Evolutionary conservation across 345 rosid species (phyloP), one percentile per base, ranked within the genome.

Genomic region (Barbarea vulgaris): DNA sequence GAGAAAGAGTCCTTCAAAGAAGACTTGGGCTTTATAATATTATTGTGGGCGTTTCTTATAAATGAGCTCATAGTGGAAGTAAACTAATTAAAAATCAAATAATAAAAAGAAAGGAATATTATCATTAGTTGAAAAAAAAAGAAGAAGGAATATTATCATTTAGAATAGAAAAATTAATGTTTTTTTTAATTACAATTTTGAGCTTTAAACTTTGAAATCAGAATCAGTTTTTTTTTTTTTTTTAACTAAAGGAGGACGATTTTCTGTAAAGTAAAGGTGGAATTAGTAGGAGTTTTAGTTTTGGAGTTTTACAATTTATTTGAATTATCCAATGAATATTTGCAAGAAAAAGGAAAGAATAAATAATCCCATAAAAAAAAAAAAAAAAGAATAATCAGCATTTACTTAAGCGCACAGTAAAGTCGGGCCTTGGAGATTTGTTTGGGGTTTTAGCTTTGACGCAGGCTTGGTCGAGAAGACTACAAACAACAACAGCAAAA

Each of bases 401-500:
- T n/a, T n/a, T n/a, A n/a, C n/a, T n/a, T 42, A 28, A 28, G 56
- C 46, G 67, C 51, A 60, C 50, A 50, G 17, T 50, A 72, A 53
- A 30, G 0, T 21, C 12, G 4, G 0, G 67, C 50, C 47, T 31
- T 37, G 13, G 52, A 9, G 67, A 8, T 25, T 74, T 14, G 53
- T 51, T 63, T 52, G 55, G 19, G 71, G 64, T 44, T 74, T 65
- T 44, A 74, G 77, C 31, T 54, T 51, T 64, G 1, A 39, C 17
- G 33, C 57, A 56, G 67, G 60, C 79, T 75, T 67, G 73, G 46
- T 37, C 31, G 58, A 65, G 78, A 74, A 55, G 78, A 65, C 67
- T 34, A n/a, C n/a, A n/a, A n/a, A n/a, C 44, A 30, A 33, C 42
- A 12, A n/a, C n/a, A n/a, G n/a, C n/a, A n/a, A 58, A 70, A 31